phyloP scores from a whole-genome alignment of 2,329 filamentous ascomycete species.

The Stagonosporopsis cucurbitacearum region DNA sequence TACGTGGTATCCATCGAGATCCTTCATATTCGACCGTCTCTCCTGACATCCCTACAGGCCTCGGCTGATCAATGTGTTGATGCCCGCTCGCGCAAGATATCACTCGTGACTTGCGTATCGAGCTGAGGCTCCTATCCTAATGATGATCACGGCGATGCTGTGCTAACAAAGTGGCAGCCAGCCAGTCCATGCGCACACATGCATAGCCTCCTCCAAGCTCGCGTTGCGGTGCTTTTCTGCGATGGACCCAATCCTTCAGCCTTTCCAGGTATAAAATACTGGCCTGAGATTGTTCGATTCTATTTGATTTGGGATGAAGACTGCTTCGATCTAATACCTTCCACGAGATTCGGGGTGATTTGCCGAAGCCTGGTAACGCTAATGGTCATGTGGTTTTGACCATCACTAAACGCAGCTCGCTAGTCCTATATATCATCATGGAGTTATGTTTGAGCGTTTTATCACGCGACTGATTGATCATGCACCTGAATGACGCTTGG shows the following conservation, averaged over 20 bases:
- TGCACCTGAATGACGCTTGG: conserved; percentile 6
- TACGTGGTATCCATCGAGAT: not conserved
- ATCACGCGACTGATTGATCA: conserved; percentile 1
- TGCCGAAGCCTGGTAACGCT: not conserved
- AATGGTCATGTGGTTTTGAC: not conserved
- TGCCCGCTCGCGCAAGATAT: not conserved
- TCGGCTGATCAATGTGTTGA: not conserved
- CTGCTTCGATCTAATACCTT: not conserved
- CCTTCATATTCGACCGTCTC: conserved; percentile 20
- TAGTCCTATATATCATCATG: not conserved
- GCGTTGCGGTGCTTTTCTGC: not conserved
- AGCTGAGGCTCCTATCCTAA: too few relatives aligned
- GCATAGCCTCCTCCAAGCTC: too few relatives aligned
- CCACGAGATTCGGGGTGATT: not conserved
- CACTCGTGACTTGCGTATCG: not conserved
- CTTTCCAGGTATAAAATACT: not conserved
- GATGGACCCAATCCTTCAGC: not conserved
- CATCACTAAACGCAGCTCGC: not conserved
- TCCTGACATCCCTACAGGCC: conserved; percentile 26
- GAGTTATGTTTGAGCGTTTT: not conserved
- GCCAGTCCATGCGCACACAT: not conserved
- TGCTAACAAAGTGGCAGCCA: not conserved
- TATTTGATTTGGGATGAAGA: not conserved
- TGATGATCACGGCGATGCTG: not conserved
- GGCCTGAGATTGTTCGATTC: not conserved